Evolutionary conservation across 805 yeast genomes (phyloP).

Genomic region (Yarrowia deformans): DNA sequence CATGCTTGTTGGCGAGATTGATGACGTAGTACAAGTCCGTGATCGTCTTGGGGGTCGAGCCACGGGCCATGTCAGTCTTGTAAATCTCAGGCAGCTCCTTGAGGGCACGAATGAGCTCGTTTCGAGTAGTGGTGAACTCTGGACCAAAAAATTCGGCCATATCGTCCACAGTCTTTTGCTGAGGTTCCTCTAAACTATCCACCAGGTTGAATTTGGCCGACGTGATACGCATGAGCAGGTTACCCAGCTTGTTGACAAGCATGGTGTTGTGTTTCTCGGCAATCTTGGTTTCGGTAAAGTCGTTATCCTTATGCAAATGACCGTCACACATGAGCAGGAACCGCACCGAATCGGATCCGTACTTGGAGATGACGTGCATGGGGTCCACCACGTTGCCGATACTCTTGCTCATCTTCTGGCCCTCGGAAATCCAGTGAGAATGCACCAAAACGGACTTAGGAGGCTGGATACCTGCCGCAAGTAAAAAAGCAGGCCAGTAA

Average conservation of each 20-base stretch:
- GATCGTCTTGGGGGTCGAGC: slow-evolving; percentile 64
- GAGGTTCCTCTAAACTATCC: slow-evolving; percentile 51
- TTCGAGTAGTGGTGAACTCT: slow-evolving; percentile 6
- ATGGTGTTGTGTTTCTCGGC: slow-evolving; percentile 53
- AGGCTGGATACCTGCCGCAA: slow-evolving; percentile 77
- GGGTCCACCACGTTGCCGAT: slow-evolving; percentile 96
- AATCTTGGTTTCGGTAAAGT: slow-evolving; percentile 72
- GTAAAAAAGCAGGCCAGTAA: slow-evolving; percentile 90
- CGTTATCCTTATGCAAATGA: slow-evolving; percentile 76
- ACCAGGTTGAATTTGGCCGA: slow-evolving; percentile 69
- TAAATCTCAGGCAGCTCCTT: slow-evolving; percentile 53
- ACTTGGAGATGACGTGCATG: slow-evolving; percentile 61
- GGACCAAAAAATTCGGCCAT: slow-evolving; percentile 25
- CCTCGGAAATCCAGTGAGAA: slow-evolving; percentile 92
- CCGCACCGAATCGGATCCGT: slow-evolving; percentile 69
- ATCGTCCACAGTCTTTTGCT: slow-evolving; percentile 19
- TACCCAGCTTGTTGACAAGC: slow-evolving; percentile 83
- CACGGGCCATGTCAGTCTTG: slow-evolving; percentile 55
- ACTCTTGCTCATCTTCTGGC: slow-evolving; percentile 92
- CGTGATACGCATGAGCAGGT: slow-evolving; percentile 75
- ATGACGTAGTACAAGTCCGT: slow-evolving; percentile 65
- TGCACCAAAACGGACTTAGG: slow-evolving; percentile 86
- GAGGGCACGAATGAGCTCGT: slow-evolving; percentile 43
- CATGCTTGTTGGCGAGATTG: slow-evolving; percentile 66
- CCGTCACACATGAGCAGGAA: slow-evolving; percentile 80